Evolutionary conservation across 2,329 filamentous ascomycete species (phyloP).

Genomic region (Gnomoniopsis sp.): DNA sequence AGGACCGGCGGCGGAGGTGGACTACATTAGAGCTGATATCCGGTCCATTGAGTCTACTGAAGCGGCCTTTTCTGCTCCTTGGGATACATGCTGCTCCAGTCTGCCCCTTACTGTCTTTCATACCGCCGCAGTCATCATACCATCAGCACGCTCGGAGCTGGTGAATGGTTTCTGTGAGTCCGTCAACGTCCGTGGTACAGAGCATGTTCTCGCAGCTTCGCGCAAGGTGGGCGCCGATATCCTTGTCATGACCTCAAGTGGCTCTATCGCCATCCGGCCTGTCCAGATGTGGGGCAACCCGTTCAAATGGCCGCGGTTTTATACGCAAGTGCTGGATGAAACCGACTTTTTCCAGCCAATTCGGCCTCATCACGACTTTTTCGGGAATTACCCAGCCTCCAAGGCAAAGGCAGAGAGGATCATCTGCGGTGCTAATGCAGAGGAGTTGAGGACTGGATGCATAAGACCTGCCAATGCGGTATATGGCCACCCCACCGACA

Average conservation of each 20-base stretch:
- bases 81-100: conserved; percentile 37
- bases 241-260: conserved; percentile 45
- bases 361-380: conserved; percentile 37
- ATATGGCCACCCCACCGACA: conserved; percentile 48
- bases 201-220: conserved; percentile 40
- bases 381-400: conserved; percentile 42
- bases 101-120: conserved; percentile 56
- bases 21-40: conserved; percentile 48
- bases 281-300: conserved; percentile 36
- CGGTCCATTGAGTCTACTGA: conserved; percentile 39
- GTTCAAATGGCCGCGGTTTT: conserved; percentile 36
- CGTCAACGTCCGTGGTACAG: conserved; percentile 46
- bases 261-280: conserved; percentile 37
- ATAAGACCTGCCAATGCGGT: conserved; percentile 51
- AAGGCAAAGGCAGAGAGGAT: conserved; percentile 44
- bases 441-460: conserved; percentile 44
- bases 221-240: conserved; percentile 37
- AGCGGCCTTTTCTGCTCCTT: conserved; percentile 44
- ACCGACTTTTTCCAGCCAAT: conserved; percentile 35
- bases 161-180: conserved; percentile 36
- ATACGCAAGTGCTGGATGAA: conserved; percentile 40
- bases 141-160: conserved; percentile 37
- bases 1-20: conserved; percentile 32
- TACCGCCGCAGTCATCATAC: conserved; percentile 44
- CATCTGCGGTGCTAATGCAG: conserved; percentile 34